Base-by-base conservation (phyloP, 2,329 filamentous ascomycete species). In the Aspergillus sp. region DNA sequence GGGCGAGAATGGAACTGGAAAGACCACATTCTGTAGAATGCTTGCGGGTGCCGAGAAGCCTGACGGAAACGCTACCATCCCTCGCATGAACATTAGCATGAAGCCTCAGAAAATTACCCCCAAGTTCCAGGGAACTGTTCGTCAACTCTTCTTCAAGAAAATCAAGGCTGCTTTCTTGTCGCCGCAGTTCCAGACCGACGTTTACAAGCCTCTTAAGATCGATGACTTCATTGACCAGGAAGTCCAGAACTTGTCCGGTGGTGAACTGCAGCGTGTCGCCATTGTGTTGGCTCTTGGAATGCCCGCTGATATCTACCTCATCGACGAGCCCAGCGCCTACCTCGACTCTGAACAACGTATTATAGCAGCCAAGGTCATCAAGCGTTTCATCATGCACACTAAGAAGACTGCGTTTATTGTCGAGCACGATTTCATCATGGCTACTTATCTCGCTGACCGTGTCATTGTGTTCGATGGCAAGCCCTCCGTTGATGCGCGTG, bases 401-500 rank as follows among this genome's bases (percentile, higher is more conserved):
- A 98, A 98, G 87, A 98, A 98, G 86, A 99, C 95, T 0, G 95
- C 95, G 51, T 99, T 99, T 76, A 87, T 99, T 67, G 93, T 99
- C 75, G 95, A 99, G 87, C 95, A 99, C 89, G 95, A 99, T 84
- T 98, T 99, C 82, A 96, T 98, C 81, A 97, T 98, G 93, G 86
- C 86, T 41, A 89, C 86, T 44, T 89, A 89, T 71, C 82, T 89
- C 47, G 86, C 95, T 46, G 96, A 99, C 73, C 90, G 95, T 66
- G 95, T 99, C 76, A 99, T 99, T 71, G 95, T 99, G 71, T 99
- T 99, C 71, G 95, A 98, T 72, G 95, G 96, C 68, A 74, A 96
- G 79, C 95, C 96, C 49, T 95, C 93, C 71, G 84, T 96, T 67
- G 83, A 96, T 66, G 86, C 95, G 54, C 91, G 88, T 66, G 96